Conservation (phyloP, 2,329 filamentous ascomycete species). For the Lecanicillium sp. region DNA sequence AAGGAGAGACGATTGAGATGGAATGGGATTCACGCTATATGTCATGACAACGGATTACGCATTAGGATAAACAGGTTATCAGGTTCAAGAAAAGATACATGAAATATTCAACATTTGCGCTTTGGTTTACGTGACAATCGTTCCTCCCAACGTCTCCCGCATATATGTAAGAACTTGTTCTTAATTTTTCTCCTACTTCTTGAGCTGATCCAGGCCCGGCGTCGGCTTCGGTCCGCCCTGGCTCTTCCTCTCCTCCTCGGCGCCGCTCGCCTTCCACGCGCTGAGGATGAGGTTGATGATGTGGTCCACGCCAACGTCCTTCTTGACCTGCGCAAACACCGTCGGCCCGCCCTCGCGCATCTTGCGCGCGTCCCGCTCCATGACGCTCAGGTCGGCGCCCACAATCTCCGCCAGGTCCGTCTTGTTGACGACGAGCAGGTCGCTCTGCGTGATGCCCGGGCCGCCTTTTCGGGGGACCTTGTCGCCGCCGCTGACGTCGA, state of each 20-base stretch:
- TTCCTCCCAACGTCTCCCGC: not conserved
- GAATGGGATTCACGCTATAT: constrained; percentile 1
- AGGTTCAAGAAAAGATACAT: not conserved
- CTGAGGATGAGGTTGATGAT: constrained; percentile 85
- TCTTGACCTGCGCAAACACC: constrained; percentile 96
- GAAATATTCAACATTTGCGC: not conserved
- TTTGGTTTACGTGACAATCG: not conserved
- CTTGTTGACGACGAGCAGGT: constrained; percentile 93
- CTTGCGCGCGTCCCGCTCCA: constrained; percentile 90
- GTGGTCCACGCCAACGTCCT: constrained; percentile 74
- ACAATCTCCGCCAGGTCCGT: constrained; percentile 87
- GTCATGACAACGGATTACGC: constrained; percentile 11
- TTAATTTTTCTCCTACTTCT: constrained; percentile 13
- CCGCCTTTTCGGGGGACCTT: constrained; percentile 96
- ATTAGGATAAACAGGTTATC: constrained; percentile 1
- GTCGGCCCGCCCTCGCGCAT: constrained; percentile 95
- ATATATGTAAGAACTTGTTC: no score
- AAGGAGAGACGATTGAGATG: not conserved
- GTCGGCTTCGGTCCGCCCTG: constrained; percentile 54
- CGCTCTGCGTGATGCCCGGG: constrained; percentile 93
- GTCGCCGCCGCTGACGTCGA: constrained; percentile 92
- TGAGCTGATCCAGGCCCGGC: constrained; percentile 45
- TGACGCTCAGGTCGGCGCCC: constrained; percentile 83
- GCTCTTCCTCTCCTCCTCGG: constrained; percentile 52
- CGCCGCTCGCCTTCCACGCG: constrained; percentile 88